phyloP scores from a whole-genome alignment of 495 filamentous ascomycete species.

The Trichoderma erinaceum region DNA sequence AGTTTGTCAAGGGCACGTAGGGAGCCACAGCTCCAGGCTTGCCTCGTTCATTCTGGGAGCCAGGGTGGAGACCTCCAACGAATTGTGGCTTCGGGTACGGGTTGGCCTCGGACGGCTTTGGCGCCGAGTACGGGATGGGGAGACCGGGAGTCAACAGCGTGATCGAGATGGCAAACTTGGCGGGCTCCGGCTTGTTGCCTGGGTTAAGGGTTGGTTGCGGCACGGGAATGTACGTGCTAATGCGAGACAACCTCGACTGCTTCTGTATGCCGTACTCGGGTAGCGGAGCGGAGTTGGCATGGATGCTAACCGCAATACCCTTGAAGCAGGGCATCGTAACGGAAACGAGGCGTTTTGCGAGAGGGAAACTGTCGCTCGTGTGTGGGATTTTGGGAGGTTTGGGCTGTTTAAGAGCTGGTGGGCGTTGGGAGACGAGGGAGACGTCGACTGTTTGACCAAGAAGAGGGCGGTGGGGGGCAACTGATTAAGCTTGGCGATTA shows the following conservation, averaged over 20 bases:
- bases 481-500: constrained; percentile 17
- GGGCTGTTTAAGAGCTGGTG: constrained; percentile 18
- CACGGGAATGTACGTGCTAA: constrained; percentile 94
- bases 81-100: constrained; percentile 72
- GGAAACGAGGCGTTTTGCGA: neutral
- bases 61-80: constrained; percentile 59
- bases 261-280: constrained; percentile 92
- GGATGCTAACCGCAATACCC: constrained; percentile 93
- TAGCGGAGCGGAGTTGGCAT: constrained; percentile 81
- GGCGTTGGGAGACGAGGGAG: constrained; percentile 17
- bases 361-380: neutral
- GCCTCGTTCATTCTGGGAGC: constrained; percentile 32
- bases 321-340: constrained; percentile 89
- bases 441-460: constrained; percentile 9
- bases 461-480: constrained; percentile 10
- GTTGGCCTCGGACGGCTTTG: constrained; percentile 63
- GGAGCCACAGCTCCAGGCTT: constrained; percentile 59
- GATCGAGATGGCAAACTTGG: constrained; percentile 93
- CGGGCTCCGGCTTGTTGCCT: constrained; percentile 74
- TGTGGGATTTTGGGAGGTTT: neutral
- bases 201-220: constrained; percentile 73
- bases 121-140: constrained; percentile 81
- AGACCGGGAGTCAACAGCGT: constrained; percentile 86
- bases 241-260: constrained; percentile 81
- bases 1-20: constrained; percentile 82